These are phyloP conservation scores for Vigna unguiculata DNA, from an alignment of 306 rosid genomes.

Conservation along the genomic window DNA sequence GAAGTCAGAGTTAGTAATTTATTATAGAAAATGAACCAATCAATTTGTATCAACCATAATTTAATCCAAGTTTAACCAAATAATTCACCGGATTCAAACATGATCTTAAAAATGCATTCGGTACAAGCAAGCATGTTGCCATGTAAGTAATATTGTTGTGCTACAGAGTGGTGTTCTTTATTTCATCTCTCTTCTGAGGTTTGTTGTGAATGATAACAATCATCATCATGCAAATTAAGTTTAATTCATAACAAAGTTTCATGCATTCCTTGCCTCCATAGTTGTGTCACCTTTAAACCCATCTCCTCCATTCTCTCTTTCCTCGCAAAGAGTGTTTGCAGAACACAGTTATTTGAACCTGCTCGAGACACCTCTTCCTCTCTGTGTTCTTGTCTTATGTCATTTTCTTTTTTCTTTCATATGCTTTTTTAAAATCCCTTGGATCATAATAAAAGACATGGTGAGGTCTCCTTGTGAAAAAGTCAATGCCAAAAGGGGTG, in stretches of 20 bases:
- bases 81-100: constrained; percentile 75
- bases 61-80: constrained; percentile 62
- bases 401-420: constrained; percentile 27
- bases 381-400: background rate
- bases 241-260: constrained; percentile 58
- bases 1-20: constrained; percentile 38
- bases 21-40: constrained; percentile 50
- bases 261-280: constrained; percentile 79
- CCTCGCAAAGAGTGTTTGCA: constrained; percentile 54
- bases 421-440: constrained; percentile 32
- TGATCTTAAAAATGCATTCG: constrained; percentile 49
- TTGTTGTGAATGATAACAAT: constrained; percentile 46
- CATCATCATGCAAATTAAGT: constrained; percentile 67
- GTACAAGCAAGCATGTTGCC: constrained; percentile 50
- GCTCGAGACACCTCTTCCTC: constrained; percentile 20
- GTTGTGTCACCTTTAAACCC: constrained; percentile 67
- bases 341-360: constrained; percentile 30
- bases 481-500: constrained; percentile 58
- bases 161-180: constrained; percentile 49
- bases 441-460: constrained; percentile 54
- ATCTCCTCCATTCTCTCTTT: constrained; percentile 47
- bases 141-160: constrained; percentile 45
- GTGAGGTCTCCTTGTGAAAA: constrained; percentile 69
- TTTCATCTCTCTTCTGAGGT: constrained; percentile 42
- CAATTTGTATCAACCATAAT: constrained; percentile 42